Percentiles rank a stretch among this genome's conserved stretches.
These are phyloP conservation scores for Phytophthora crassamura DNA, from an alignment of 352 stramenopile genomes.

Conservation along the genomic window DNA sequence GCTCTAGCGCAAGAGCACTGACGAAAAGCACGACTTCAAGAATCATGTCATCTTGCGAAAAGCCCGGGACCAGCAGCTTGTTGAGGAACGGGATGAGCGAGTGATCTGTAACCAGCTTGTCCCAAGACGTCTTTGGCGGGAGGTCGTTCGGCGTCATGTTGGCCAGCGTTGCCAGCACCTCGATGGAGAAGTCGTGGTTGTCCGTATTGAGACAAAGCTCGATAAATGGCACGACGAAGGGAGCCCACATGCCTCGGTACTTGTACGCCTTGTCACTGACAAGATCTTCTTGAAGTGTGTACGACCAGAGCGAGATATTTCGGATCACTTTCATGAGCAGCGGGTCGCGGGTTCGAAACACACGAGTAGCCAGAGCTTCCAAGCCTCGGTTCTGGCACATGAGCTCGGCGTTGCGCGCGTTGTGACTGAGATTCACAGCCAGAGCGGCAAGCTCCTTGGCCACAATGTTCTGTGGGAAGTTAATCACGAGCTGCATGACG, in stretches of 20 bases:
- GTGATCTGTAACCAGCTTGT: conserved; percentile 89
- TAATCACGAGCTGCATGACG: conserved; percentile 95
- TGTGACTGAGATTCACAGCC: conserved; percentile 94
- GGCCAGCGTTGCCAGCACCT: conserved; percentile 92
- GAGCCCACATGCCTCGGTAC: conserved; percentile 93
- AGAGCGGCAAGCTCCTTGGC: conserved; percentile 94
- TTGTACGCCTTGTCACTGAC: conserved; percentile 90
- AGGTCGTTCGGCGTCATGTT: conserved; percentile 94
- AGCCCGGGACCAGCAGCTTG: conserved; percentile 93
- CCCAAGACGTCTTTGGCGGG: conserved; percentile 88
- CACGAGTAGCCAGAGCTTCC: conserved; percentile 88
- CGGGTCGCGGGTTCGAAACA: conserved; percentile 89
- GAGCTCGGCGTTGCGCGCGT: conserved; percentile 90
- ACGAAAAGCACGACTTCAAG: conserved; percentile 92
- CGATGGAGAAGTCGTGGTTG: conserved; percentile 94
- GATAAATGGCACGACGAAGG: conserved; percentile 90
- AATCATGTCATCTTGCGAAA: conserved; percentile 93
- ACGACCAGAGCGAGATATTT: conserved; percentile 94
- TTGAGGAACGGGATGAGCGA: conserved; percentile 89
- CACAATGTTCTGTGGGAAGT: conserved; percentile 93
- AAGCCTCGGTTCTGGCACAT: conserved; percentile 91
- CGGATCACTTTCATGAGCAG: conserved; percentile 95
- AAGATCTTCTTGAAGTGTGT: conserved; percentile 89
- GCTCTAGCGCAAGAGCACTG: conserved; percentile 77
- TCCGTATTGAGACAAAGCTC: conserved; percentile 87